Evolutionary conservation across 352 stramenopile genomes (phyloP), one percentile per base, ranked within the genome.

Genomic region (Globisporangium abappressorium): DNA sequence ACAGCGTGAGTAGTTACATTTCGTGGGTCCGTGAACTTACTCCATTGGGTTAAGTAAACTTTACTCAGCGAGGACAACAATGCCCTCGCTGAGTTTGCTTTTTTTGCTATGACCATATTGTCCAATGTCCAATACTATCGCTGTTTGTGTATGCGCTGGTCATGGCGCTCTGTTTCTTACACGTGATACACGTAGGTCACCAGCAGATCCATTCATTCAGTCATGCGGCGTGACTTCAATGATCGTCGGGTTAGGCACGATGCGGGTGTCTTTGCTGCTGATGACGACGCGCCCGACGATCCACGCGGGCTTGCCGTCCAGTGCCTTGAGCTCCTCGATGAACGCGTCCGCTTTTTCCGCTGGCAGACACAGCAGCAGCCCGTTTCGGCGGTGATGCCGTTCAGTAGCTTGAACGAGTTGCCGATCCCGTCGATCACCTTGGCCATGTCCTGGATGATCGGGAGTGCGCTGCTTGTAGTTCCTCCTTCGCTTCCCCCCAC

Each of bases 341-440:
- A 92, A 98, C 0, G 75, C 81, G 57, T 94, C 71, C 0, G 93
- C 95, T 64, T 97, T 82, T 26, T 92, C 84, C 22, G 88, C 83
- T 12, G 89, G 80, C 58, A 99, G 70, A 64, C 88, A 96, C 61
- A 98, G 85, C 68, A 99, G 83, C 38, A 99, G 76, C 1, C 95
- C 95, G 96, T 98, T 81, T 99, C 95, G 20, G 96, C 94, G 18
- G 91, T 95, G 65, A 96, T 97, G 0, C 95, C 95, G 26, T 93
- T 81, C 51, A 94, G 74, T 62, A 99, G 76, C 70, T 93, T 88
- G 87, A 98, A 98, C 64, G 97, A 92, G 64, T 98, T 92, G 28
- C 96, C 84, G 46, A 93, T 89, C 43, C 84, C 79, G 30, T 92
- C 74, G 72, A 98, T 97, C 36, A 98, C 87, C 68, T 83, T 80